Percentiles rank a stretch among this genome's conserved stretches.
Evolutionary conservation across 352 stramenopile genomes (phyloP).

Genomic region (Phytophthora pistaciae): DNA sequence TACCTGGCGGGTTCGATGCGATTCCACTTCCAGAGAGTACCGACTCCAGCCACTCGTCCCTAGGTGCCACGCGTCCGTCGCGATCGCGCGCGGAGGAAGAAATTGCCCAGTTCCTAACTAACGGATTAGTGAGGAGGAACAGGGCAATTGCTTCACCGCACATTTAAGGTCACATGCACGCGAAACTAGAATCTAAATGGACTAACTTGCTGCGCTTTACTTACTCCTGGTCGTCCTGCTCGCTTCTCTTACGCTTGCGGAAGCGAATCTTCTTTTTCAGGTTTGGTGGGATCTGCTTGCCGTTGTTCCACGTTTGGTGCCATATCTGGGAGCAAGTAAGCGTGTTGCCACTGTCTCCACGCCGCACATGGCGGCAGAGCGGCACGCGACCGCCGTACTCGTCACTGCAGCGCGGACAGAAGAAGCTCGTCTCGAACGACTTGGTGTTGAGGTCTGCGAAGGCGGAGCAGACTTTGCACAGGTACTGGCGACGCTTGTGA

Average conservation of each 20-base stretch:
- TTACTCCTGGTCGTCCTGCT: background rate
- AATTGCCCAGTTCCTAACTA: background rate
- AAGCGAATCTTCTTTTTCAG: conserved; percentile 12
- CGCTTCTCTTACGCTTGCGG: conserved; percentile 4
- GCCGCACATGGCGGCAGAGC: conserved; percentile 7
- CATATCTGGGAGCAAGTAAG: conserved; percentile 15
- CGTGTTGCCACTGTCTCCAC: conserved; percentile 4
- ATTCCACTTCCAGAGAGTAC: too few relatives aligned
- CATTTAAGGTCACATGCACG: too few relatives aligned
- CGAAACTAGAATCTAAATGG: too few relatives aligned
- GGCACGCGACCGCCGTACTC: background rate
- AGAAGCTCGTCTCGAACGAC: conserved; percentile 15
- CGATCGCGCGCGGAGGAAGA: too few relatives aligned
- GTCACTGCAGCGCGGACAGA: conserved; percentile 7
- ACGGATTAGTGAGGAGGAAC: background rate
- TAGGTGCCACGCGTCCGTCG: too few relatives aligned
- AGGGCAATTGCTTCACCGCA: background rate
- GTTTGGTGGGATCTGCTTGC: background rate
- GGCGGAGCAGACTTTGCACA: conserved; percentile 19
- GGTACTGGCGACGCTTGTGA: conserved; percentile 8
- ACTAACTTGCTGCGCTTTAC: too few relatives aligned
- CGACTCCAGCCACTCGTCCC: too few relatives aligned
- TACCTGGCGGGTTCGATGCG: too few relatives aligned
- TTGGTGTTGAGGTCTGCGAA: background rate
- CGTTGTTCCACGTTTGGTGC: conserved; percentile 2